Percentiles rank a stretch among this genome's conserved stretches.
Evolutionary conservation across 2,329 filamentous ascomycete species (phyloP).

Genomic region (Metarhizium anisopliae): DNA sequence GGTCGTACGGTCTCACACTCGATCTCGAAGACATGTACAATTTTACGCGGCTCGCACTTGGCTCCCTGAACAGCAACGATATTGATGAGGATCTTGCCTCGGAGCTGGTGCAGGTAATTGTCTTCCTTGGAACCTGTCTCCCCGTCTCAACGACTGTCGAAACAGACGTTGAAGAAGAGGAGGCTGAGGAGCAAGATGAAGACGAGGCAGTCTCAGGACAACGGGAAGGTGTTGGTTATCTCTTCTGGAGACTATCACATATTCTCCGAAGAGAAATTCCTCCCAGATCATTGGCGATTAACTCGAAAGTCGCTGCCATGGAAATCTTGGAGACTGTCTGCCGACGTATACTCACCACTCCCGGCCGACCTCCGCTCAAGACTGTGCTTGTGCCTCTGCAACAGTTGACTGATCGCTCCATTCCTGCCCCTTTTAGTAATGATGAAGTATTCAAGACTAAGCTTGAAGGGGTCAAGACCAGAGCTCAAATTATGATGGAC

Average conservation of each 20-base stretch:
- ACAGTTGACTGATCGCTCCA: constrained; percentile 73
- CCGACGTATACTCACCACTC: constrained; percentile 46
- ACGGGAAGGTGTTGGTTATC: constrained; percentile 50
- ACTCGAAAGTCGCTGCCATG: constrained; percentile 68
- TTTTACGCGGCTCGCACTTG: constrained; percentile 41
- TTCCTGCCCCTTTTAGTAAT: constrained; percentile 60
- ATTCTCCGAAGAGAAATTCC: constrained; percentile 69
- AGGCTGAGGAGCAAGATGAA: constrained; percentile 34
- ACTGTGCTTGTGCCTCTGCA: constrained; percentile 55
- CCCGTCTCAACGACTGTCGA: constrained; percentile 26
- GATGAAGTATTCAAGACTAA: constrained; percentile 60
- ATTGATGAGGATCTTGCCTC: constrained; percentile 67
- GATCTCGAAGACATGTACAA: constrained; percentile 53
- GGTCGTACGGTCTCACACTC: constrained; percentile 63
- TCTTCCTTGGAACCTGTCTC: constrained; percentile 64
- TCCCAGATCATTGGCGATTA: constrained; percentile 53
- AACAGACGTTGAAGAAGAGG: constrained; percentile 32
- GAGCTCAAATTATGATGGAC: constrained; percentile 70
- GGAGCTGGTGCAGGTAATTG: constrained; percentile 70
- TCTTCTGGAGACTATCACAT: constrained; percentile 70
- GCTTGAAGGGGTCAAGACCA: constrained; percentile 62
- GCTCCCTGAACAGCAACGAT: constrained; percentile 50
- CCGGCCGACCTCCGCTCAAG: constrained; percentile 55
- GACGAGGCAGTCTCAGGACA: constrained; percentile 22
- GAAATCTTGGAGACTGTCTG: constrained; percentile 64